Percentiles rank a stretch among this genome's conserved stretches.
Conservation (phyloP, 1,139 yeast genomes). For the Yamadazyma sp. region DNA sequence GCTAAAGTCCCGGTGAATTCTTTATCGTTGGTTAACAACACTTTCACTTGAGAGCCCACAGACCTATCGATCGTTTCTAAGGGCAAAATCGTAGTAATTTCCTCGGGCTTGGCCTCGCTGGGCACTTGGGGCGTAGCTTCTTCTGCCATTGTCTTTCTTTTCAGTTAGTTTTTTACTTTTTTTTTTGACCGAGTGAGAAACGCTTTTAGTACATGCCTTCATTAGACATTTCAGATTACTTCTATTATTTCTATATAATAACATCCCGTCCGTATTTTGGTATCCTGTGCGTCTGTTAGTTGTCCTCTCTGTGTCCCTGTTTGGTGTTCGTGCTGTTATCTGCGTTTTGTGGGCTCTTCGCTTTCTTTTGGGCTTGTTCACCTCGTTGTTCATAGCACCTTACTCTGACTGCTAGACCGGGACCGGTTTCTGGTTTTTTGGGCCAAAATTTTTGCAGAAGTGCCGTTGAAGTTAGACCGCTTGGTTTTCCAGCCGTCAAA, state of each 20-base stretch:
- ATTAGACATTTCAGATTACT: not conserved
- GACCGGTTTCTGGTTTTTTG: conserved; percentile 12
- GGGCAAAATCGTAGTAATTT: conserved; percentile 52
- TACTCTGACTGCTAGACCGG: conserved; percentile 13
- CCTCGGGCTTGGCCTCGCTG: conserved; percentile 8
- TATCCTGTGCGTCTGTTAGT: not conserved
- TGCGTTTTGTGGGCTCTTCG: too few species aligned
- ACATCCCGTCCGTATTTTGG: too few species aligned
- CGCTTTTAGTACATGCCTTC: not conserved
- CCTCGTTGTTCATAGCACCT: too few species aligned
- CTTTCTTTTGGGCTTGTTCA: too few species aligned
- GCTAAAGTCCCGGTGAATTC: conserved; percentile 85
- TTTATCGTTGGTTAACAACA: conserved; percentile 67
- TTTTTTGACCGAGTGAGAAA: conserved; percentile 1
- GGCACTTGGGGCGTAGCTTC: conserved; percentile 4
- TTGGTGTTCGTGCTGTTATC: too few species aligned
- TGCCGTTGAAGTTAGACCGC: conserved; percentile 15
- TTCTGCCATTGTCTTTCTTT: conserved; percentile 7
- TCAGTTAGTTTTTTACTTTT: not conserved
- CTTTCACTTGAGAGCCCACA: conserved; percentile 77
- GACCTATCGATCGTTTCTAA: conserved; percentile 86
- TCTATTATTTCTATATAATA: conserved; percentile 6
- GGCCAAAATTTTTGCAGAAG: conserved; percentile 12
- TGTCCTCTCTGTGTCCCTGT: too few species aligned
- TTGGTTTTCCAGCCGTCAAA: conserved; percentile 85